Evolutionary conservation across 2,329 filamentous ascomycete species (phyloP).

Genomic region (Fusarium nelsonii): DNA sequence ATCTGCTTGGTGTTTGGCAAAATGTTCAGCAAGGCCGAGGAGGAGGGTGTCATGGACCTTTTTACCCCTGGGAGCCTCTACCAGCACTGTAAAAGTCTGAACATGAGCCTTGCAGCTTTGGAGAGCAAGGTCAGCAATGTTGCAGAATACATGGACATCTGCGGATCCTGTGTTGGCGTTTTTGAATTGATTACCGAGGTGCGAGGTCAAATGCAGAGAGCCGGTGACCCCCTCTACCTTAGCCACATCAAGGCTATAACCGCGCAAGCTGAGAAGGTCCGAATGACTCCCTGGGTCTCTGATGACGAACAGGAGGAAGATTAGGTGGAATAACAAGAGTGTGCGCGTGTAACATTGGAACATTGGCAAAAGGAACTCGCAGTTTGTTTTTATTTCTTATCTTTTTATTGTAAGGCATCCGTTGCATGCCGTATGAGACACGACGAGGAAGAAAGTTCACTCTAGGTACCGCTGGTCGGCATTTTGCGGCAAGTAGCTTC

Average conservation of each 20-base stretch:
- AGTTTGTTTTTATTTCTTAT: neutral
- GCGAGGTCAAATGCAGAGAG: neutral
- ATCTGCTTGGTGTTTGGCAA: conserved; percentile 24
- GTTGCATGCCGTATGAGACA: neutral
- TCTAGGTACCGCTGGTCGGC: neutral
- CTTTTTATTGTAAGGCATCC: neutral
- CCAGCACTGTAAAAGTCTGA: neutral
- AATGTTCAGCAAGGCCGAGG: conserved; percentile 24
- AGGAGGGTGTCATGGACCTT: conserved; percentile 21
- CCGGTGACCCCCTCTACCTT: conserved; percentile 17
- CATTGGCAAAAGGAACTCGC: neutral
- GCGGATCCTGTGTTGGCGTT: conserved; percentile 9
- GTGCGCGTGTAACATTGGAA: neutral
- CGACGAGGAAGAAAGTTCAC: neutral
- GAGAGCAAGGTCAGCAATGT: conserved; percentile 17
- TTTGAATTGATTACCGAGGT: conserved; percentile 6
- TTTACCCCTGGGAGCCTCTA: conserved; percentile 3
- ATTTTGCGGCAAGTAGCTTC: neutral
- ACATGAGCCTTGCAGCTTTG: neutral
- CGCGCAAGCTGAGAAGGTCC: conserved; percentile 16
- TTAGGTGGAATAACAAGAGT: neutral
- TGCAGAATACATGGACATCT: conserved; percentile 17
- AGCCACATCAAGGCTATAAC: conserved; percentile 10
- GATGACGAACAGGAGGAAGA: conserved; percentile 9
- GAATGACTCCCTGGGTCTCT: conserved; percentile 1